Base-by-base conservation (phyloP, 768 basidiomycete genomes). In the Psilocybe azurescens region DNA sequence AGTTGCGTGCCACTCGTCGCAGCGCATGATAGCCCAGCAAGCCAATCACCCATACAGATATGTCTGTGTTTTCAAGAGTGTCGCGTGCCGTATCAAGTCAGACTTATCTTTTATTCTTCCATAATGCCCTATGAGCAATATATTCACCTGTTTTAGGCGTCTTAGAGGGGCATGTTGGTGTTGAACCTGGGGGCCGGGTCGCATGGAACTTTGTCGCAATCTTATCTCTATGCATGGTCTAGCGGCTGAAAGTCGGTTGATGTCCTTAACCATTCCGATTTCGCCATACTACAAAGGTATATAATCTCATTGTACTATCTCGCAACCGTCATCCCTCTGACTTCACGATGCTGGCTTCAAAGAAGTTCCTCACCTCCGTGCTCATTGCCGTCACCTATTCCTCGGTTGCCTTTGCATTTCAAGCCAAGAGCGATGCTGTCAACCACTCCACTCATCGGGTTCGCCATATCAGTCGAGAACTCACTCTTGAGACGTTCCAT, bases 361-460 rank as follows among this genome's bases (percentile, higher is more conserved):
- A 67, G 59, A 72, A 68, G 55, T 62, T 74, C 56, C 65, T 73
- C 32, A 61, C 67, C 9, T 69, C 72, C 16, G 67, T 73, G 39
- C 59, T 72, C 47, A 67, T 73, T 28, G 71, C 67, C 39, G 56
- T 73, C 47, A 60, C 60, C 10, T 68, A 69, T 39, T 63, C 69
- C 5, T 68, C 70, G 1, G 24, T 57, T 18, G 55, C 66, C 8
- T 41, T 50, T 32, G 63, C 59, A n/a, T 62, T 53, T 56, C 58
- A 50, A 14, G 28, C 49, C 41, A 48, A 39, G 38, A 30, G 38
- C 1, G 51, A 14, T 5, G 49, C 48, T 5, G 30, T 61, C 18
- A 67, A 67, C 24, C 71, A 70, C 49, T 61, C 70, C 8, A 73
- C 72, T 28, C 67, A 72, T 46, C 44, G 54, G 8, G 56, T 48